Evolutionary conservation across 2,329 filamentous ascomycete species (phyloP), one percentile per base, ranked within the genome.

Genomic region (Exophiala calicioides): DNA sequence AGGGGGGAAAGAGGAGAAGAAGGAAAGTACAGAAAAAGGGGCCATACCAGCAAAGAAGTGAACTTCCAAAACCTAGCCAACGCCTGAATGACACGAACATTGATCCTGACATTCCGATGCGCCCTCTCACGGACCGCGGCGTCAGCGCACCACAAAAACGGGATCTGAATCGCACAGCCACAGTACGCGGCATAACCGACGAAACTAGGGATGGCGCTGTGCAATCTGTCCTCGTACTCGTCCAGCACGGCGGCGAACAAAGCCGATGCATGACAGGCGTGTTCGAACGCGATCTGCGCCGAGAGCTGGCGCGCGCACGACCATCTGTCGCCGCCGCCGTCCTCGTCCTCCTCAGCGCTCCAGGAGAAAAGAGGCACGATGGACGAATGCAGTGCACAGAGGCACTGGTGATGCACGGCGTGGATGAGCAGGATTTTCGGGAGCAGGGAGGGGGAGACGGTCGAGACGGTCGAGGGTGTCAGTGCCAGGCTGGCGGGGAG

Each of bases 91-190:
- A 50, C 27, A 10, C 30, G 24, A 10, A 44, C 39, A 18, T 50
- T 50, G 12, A 19, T 26, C 12, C 19, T 31, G 9, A 50, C 46
- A 40, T 50, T 50, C 5, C 40, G 21, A 29, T 5, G 13, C 34
- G 27, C 27, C 13, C 27, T 23, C 9, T 19, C 15, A 15, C 15
- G 24, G 4, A 50, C 18, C 6, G 29, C 20, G 5, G 40, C 40
- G 23, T 50, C 44, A 3, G 34, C 44, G 27, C 46, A 32, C 46
- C 46, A 50, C 34, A 34, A 44, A 27, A 50, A 50, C 4, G 46
- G 46, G 2, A 50, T 44, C 9, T 44, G 40, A 10, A 50, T 32
- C 3, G 46, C 44, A 31, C 44, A 48, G 1, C 44, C 44, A 16
- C 19, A 19, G 24, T 48, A 48, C 4, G 44, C 44, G 3, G 44